Percentiles rank a stretch among this genome's conserved stretches.
Evolutionary conservation across 2,329 filamentous ascomycete genomes (phyloP).

Genomic region (Pseudovirgaria hyperparasitica): DNA sequence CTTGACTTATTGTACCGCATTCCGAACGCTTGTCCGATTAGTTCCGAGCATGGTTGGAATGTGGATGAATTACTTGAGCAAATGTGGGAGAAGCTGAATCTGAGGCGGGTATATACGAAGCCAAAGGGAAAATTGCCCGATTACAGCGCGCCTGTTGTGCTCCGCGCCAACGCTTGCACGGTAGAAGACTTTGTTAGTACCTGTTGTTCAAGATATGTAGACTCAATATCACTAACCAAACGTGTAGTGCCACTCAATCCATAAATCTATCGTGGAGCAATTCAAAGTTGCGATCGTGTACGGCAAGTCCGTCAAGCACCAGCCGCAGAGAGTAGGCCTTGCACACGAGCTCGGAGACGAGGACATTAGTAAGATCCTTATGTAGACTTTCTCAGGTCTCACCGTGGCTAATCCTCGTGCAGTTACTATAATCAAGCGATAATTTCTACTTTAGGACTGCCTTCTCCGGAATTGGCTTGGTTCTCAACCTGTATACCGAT

Average conservation of each 20-base stretch:
- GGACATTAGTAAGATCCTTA: constrained; percentile 81
- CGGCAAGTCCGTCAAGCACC: constrained; percentile 95
- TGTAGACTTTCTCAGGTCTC: not conserved
- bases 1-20: constrained; percentile 93
- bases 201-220: constrained; percentile 5
- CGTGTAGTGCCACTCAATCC: constrained; percentile 85
- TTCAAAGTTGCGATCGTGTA: constrained; percentile 96
- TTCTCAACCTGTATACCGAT: too few relatives aligned
- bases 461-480: too few relatives aligned
- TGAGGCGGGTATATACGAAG: constrained; percentile 93
- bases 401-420: not conserved
- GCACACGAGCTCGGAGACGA: constrained; percentile 87
- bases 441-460: too few relatives aligned
- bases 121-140: constrained; percentile 92
- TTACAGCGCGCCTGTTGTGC: constrained; percentile 81
- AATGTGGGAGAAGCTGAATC: constrained; percentile 96
- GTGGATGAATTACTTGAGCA: constrained; percentile 90
- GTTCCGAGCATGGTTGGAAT: constrained; percentile 92
- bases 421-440: too few relatives aligned
- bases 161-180: constrained; percentile 70
- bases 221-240: constrained; percentile 21
- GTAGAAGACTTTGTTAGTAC: constrained; percentile 89
- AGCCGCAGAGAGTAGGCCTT: constrained; percentile 89
- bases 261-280: constrained; percentile 88
- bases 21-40: constrained; percentile 93